These are phyloP conservation scores for Alternaria angustiovoidea DNA, from an alignment of 2,329 filamentous ascomycete species.

Conservation along the genomic window DNA sequence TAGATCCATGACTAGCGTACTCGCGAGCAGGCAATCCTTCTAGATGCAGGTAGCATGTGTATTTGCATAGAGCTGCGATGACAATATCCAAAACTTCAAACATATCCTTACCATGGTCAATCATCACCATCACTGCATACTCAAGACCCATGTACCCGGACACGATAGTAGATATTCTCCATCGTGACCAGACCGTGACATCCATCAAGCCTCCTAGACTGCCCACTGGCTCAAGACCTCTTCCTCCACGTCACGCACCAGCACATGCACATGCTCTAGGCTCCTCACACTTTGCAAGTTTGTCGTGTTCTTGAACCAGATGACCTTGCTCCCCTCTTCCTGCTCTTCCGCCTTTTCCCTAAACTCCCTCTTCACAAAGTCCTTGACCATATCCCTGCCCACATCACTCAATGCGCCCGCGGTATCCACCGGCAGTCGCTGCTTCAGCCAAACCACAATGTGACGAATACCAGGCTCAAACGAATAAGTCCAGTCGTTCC, in stretches of 20 bases:
- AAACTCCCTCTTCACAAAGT: constrained; percentile 56
- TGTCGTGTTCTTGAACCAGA: constrained; percentile 73
- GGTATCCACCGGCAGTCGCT: constrained; percentile 40
- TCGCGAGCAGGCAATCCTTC: background rate
- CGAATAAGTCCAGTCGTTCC: constrained; percentile 72
- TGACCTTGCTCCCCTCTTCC: constrained; percentile 56
- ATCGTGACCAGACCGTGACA: too few relatives aligned
- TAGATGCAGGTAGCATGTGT: background rate
- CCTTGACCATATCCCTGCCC: constrained; percentile 39
- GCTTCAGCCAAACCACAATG: constrained; percentile 63
- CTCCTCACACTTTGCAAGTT: constrained; percentile 67
- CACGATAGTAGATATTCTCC: background rate
- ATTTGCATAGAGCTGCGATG: background rate
- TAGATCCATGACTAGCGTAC: background rate
- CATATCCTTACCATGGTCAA: background rate
- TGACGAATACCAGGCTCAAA: constrained; percentile 63
- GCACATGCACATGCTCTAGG: constrained; percentile 78
- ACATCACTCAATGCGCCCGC: constrained; percentile 43
- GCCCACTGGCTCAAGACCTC: constrained; percentile 38
- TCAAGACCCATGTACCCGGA: background rate
- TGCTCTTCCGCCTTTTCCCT: constrained; percentile 50
- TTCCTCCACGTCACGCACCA: constrained; percentile 74
- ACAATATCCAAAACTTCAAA: background rate
- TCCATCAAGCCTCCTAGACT: background rate
- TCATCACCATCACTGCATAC: background rate